Evolutionary conservation across 2,329 filamentous ascomycete genomes (phyloP), one percentile per base, ranked within the genome.

Genomic region (Epicoccum nigrum): DNA sequence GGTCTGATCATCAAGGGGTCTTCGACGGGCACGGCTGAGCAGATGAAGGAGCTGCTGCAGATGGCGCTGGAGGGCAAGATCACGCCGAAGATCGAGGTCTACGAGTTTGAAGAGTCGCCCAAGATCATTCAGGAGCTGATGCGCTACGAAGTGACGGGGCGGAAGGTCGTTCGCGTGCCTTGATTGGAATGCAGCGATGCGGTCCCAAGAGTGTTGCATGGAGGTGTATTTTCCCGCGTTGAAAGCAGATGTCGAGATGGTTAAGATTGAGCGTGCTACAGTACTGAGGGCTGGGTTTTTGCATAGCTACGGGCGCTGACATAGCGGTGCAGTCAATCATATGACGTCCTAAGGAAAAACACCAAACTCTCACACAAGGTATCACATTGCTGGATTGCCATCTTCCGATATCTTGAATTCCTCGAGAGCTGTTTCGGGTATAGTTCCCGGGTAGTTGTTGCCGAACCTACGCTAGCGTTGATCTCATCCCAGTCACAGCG

Each of bases 41-140:
- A 79, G 50, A 78, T 79, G 77, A 68, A 77, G 8, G 77, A 78
- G 41, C 59, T 80, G 12, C 61, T 79, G 30, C 69, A 75, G 33
- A 69, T 77, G 59, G 76, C 76, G 4, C 59, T 77, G 8, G 61
- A 73, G 20, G 76, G 75, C 4, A 77, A 77, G 34, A 76, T 73
- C 15, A 71, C 67, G 9, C 70, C 70, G 0, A 70, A 68, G 46
- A 68, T 73, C 13, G 69, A 72, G 39, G 68, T 73, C 0, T 70
- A 70, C 43, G 67, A 70, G 21, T 73, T 73, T 38, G 56, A 55
- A n/a, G 69, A 72, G 4, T 65, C 69, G 11, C 68, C 69, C 1
- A 70, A 67, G 49, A 72, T 73, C 27, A 64, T 73, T 9, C 52
- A 70, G 28, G 66, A 71, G 45, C 48, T 73, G 17, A 60, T 67